Conservation (phyloP, 257 asterid genomes). For the Solanum ahanhuiri region DNA sequence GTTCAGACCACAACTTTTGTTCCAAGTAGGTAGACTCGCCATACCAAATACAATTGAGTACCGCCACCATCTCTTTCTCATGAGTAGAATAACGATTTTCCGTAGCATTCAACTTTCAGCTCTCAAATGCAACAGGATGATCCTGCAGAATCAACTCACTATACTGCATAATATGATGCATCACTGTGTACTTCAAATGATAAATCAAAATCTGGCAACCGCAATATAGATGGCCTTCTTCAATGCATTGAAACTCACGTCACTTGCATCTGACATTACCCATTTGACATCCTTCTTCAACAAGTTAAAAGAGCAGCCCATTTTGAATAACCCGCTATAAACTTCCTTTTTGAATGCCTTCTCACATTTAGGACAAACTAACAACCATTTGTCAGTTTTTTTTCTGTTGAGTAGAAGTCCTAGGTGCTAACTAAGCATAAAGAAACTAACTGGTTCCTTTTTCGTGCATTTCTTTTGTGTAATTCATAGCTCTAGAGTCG, state of each 20-base stretch:
- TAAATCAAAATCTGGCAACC: not conserved
- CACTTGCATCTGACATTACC: not conserved
- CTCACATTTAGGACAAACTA: not conserved
- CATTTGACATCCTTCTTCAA: not conserved
- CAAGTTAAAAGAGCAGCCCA: not conserved
- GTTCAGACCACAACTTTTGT: not conserved
- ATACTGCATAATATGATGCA: not conserved
- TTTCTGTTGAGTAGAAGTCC: not conserved
- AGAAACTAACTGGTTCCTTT: not conserved
- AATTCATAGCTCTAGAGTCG: not conserved
- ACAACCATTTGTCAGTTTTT: not conserved
- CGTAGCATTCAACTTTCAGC: not conserved
- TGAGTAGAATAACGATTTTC: not conserved
- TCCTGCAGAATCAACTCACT: not conserved
- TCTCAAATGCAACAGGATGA: not conserved
- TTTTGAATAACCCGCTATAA: no score
- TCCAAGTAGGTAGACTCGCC: not conserved
- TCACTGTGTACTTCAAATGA: not conserved
- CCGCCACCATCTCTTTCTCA: not conserved
- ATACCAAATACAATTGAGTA: not conserved
- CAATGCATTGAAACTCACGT: not conserved
- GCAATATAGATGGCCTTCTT: not conserved
- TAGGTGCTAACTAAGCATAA: not conserved
- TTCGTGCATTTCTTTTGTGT: not conserved
- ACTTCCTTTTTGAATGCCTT: not conserved